phyloP scores from a whole-genome alignment of 257 asterid genomes.

The Eustoma russellianum region DNA sequence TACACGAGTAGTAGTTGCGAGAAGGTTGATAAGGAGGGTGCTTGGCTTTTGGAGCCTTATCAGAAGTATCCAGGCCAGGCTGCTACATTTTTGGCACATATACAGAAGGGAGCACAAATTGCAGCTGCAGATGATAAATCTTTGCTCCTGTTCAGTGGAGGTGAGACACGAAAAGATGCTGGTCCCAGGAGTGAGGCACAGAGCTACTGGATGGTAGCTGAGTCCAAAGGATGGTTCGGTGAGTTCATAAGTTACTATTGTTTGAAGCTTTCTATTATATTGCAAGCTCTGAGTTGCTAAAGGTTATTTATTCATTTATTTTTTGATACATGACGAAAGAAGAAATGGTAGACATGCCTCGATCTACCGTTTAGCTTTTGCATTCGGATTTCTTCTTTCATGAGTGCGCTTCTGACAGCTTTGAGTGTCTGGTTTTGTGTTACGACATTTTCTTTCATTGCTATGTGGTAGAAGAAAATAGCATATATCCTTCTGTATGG shows the following conservation, averaged over 20 bases:
- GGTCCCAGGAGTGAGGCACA: slow-evolving; percentile 97
- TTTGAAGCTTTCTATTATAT: background rate
- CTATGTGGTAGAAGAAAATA: too few relatives aligned
- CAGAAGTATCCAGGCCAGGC: slow-evolving; percentile 98
- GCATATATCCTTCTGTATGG: background rate
- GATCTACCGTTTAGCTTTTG: background rate
- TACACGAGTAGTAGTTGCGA: slow-evolving; percentile 83
- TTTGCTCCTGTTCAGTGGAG: slow-evolving; percentile 86
- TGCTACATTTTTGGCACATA: slow-evolving; percentile 79
- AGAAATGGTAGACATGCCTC: background rate
- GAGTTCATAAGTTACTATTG: slow-evolving; percentile 18
- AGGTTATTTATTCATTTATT: background rate
- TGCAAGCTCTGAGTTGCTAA: background rate
- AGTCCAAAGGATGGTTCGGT: slow-evolving; percentile 93
- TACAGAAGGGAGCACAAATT: slow-evolving; percentile 71
- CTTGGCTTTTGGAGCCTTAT: slow-evolving; percentile 88
- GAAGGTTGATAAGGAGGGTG: slow-evolving; percentile 77
- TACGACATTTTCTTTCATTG: too few relatives aligned
- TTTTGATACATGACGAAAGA: background rate
- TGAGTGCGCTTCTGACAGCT: too few relatives aligned
- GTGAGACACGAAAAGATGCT: slow-evolving; percentile 92
- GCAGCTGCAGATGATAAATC: slow-evolving; percentile 54
- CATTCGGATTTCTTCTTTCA: background rate
- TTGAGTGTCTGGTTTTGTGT: too few relatives aligned
- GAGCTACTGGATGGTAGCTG: slow-evolving; percentile 94